Evolutionary conservation across 805 yeast genomes (phyloP).

Genomic region (Ogataea saltuana): DNA sequence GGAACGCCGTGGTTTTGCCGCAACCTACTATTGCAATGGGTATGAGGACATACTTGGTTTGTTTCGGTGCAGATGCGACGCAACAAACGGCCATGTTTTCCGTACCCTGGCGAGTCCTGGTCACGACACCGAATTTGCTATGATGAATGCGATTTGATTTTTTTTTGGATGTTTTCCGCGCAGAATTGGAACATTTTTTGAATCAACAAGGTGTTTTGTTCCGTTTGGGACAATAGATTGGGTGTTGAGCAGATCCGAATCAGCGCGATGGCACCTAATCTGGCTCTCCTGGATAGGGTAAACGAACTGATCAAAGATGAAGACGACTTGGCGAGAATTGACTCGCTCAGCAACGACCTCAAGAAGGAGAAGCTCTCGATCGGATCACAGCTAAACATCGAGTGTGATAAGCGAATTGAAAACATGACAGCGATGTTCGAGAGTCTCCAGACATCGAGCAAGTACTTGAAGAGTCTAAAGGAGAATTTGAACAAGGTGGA

Average conservation of each 20-base stretch:
- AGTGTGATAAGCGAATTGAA: slow-evolving; percentile 51
- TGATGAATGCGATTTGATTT: no score
- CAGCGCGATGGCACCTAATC: slow-evolving; percentile 19
- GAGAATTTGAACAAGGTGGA: slow-evolving; percentile 35
- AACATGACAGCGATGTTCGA: slow-evolving; percentile 28
- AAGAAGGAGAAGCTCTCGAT: slow-evolving; percentile 70
- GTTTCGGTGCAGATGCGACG: background rate
- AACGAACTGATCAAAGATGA: slow-evolving; percentile 29
- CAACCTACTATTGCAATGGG: slow-evolving; percentile 87
- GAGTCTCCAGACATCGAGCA: slow-evolving; percentile 34
- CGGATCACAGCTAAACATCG: slow-evolving; percentile 72
- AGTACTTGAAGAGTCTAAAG: slow-evolving; percentile 52
- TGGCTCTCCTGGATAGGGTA: slow-evolving; percentile 23
- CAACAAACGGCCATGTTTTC: no score
- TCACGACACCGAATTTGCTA: no score
- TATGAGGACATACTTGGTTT: slow-evolving; percentile 48
- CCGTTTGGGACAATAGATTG: background rate
- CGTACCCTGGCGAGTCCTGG: no score
- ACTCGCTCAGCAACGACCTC: slow-evolving; percentile 54
- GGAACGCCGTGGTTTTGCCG: slow-evolving; percentile 82
- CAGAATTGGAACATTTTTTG: background rate
- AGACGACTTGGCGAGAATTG: slow-evolving; percentile 55
- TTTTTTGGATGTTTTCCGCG: background rate
- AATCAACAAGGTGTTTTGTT: background rate
- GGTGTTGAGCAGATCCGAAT: background rate